A percentile compares a stretch with the other conserved stretches of the same genome.
Conservation (phyloP, 2,329 filamentous ascomycete genomes). For the Talaromyces sp. region DNA sequence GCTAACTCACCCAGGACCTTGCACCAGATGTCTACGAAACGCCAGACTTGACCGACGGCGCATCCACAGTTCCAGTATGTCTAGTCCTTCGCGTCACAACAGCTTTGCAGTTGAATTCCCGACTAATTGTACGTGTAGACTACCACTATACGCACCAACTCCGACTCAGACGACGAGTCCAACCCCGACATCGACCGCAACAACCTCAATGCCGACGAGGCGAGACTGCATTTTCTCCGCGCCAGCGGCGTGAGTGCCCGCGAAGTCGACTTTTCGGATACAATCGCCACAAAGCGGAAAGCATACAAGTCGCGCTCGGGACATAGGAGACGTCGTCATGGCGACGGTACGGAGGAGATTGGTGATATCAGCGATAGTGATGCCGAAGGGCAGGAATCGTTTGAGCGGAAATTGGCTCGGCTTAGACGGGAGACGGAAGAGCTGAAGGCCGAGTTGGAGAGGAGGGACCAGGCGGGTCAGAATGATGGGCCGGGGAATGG, state of each 20-base stretch:
- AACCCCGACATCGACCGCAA: conserved; percentile 68
- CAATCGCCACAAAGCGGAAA: conserved; percentile 74
- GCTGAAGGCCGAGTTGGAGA: conserved; percentile 53
- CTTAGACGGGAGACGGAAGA: conserved; percentile 79
- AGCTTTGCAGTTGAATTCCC: not conserved
- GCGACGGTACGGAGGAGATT: conserved; percentile 54
- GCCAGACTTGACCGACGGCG: conserved; percentile 84
- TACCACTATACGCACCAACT: conserved; percentile 54
- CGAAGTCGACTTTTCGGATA: conserved; percentile 84
- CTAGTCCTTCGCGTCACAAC: not conserved
- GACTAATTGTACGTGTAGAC: conserved; percentile 37
- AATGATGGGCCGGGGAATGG: conserved; percentile 45
- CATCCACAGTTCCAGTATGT: conserved; percentile 74
- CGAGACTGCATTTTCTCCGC: conserved; percentile 73
- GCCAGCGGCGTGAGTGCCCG: conserved; percentile 66
- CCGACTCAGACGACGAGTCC: conserved; percentile 56
- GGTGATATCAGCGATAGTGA: conserved; percentile 77
- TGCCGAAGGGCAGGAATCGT: conserved; percentile 56
- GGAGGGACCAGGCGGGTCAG: conserved; percentile 50
- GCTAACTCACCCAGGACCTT: conserved; percentile 56
- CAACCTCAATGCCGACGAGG: conserved; percentile 71
- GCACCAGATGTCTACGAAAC: conserved; percentile 97
- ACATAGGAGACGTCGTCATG: conserved; percentile 53
- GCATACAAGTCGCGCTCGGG: conserved; percentile 71
- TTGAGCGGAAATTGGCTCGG: conserved; percentile 75